Base-by-base conservation (phyloP, 73 alveolate species). In the Paramecium caudatum region DNA sequence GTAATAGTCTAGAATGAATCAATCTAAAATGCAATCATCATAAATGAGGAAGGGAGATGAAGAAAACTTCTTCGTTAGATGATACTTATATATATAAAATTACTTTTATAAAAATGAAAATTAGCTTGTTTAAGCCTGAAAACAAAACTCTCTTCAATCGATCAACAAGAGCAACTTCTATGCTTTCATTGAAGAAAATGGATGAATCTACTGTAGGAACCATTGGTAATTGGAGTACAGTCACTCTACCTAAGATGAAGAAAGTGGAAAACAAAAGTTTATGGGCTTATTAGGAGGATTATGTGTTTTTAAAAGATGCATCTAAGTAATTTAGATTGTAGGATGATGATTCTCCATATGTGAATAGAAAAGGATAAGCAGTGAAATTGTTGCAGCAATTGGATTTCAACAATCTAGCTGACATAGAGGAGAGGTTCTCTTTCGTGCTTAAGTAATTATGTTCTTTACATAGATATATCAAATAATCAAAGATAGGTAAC, bases 261-360 rank as follows among this genome's bases (percentile, higher is more conserved):
- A 55, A 55, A 23, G 12, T 12, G n/a, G 80, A 55, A 55, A 16
- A 55, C 2, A 55, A 55, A 55, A 8, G 23, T 17, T 5, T 1
- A 33, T 74, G 68, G 5, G 32, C 39, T 17, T 74, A 74, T 74
- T 23, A 74, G 13, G 88, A 74, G 5, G 88, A 74, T 74, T 74
- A 74, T 74, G 33, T 39, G 15, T 74, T 74, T 45, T 25, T 74
- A 2, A 74, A 47, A 43, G 88, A 74, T 39, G 23, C n/a, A 0
- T 30, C 17, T 4, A 36, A 74, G 19, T 74, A 41, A 33, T 74
- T 74, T 45, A 74, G 43, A 39, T 17, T 74, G 1, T 15, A 30
- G 8, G 88, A 74, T 19, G 88, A 74, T 74, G 65, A 74, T 13
- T 74, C 88, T 12, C 88, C 88, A 15, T 74, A 74, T 43, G 65